These are phyloP conservation scores for Quercus lobata DNA, from an alignment of 331 rosid species.

Conservation along the genomic window DNA sequence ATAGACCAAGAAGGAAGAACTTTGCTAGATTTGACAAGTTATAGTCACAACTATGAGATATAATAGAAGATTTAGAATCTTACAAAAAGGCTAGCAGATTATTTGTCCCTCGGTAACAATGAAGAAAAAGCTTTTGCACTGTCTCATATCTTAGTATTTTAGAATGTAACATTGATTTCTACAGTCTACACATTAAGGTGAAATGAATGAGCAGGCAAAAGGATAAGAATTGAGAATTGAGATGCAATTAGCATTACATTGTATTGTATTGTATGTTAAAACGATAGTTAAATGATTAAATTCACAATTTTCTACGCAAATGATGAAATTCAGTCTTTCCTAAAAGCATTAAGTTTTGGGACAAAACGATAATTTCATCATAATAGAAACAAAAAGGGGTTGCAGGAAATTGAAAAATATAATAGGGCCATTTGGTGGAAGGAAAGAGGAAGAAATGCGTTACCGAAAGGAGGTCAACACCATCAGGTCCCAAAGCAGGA, in stretches of 20 bases:
- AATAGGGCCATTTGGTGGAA: background rate
- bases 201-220: background rate
- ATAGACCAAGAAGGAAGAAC: background rate
- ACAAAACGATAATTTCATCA: too few species aligned
- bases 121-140: too few species aligned
- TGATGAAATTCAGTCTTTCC: too few species aligned
- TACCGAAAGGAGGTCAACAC: constrained; percentile 82
- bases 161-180: background rate
- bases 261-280: too few species aligned
- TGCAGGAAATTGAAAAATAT: too few species aligned
- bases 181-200: background rate
- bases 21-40: background rate
- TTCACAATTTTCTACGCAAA: too few species aligned
- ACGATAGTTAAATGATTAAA: too few species aligned
- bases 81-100: background rate
- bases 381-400: too few species aligned
- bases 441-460: background rate
- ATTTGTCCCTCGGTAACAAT: background rate
- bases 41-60: background rate
- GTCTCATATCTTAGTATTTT: background rate
- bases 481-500: constrained; percentile 70
- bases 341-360: too few species aligned
- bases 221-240: too few species aligned
- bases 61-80: background rate
- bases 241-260: too few species aligned